A percentile compares a stretch with the other conserved stretches of the same genome.
Conservation (phyloP, 371 early-diverging fungal genomes). For the Dinochytrium kinnereticum region DNA sequence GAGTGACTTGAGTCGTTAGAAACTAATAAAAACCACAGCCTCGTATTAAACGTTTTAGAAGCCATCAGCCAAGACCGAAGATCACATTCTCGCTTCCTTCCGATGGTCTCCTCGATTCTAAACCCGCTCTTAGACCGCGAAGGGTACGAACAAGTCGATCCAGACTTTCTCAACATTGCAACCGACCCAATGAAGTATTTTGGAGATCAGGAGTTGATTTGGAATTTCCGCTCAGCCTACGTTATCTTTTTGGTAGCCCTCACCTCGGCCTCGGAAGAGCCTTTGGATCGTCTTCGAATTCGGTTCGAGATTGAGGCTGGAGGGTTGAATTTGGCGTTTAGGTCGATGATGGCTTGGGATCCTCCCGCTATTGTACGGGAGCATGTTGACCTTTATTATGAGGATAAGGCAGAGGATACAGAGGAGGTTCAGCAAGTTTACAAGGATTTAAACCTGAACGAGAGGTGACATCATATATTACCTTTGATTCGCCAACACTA, state of each 20-base stretch:
- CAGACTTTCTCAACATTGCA: not conserved
- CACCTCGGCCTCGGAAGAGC: conserved; percentile 40
- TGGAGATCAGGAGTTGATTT: conserved; percentile 25
- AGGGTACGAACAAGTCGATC: not conserved
- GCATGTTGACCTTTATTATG: conserved; percentile 42
- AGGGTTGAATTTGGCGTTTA: conserved; percentile 30
- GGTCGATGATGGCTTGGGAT: conserved; percentile 21
- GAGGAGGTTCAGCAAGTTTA: conserved; percentile 33
- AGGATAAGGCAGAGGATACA: conserved; percentile 51
- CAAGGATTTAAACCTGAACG: conserved; percentile 20
- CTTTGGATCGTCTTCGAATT: conserved; percentile 32
- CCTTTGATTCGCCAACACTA: not conserved
- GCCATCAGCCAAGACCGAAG: not conserved
- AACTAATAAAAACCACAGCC: not conserved
- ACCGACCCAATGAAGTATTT: conserved; percentile 1
- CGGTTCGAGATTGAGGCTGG: conserved; percentile 39
- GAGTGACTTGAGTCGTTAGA: not conserved
- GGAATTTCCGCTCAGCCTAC: conserved; percentile 42
- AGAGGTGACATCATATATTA: conserved; percentile 18
- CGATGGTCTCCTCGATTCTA: not conserved
- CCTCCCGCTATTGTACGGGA: conserved; percentile 32
- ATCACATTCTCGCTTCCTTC: not conserved
- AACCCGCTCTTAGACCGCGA: conserved; percentile 1
- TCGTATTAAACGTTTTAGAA: not conserved
- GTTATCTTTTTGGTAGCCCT: conserved; percentile 46